Evolutionary conservation across 805 yeast genomes (phyloP), one percentile per base, ranked within the genome.

Genomic region (Candida glaebosa): DNA sequence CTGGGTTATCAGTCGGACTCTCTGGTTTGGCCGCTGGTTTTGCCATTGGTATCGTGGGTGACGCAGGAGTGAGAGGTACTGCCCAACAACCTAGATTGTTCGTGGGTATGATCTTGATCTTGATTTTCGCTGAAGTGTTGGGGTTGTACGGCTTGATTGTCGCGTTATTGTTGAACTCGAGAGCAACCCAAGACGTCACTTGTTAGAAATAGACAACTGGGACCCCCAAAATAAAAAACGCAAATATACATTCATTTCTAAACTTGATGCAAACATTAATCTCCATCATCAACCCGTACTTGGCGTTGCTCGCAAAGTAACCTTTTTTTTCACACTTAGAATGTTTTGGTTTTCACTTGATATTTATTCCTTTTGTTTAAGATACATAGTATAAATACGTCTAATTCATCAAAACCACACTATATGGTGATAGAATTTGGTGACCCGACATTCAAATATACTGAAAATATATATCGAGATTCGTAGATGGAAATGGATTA

Each of bases 41-140:
- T 62, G 97, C 99, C 67, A 91, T 91, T 73, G 99, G 99, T 74
- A 91, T 91, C 54, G 99, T 91, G 54, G 99, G 99, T 68, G 99
- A 91, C 67, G 97, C 96, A 44, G 99, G 99, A 79, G 98, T 91
- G 44, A 87, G 98, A 77, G 96, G 96, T 71, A 84, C 90, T 53
- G 93, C 96, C 49, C 97, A 90, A 70, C 99, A 91, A 73, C 97
- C 97, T 65, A 86, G 96, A 78, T 79, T 91, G 61, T 91, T 91
- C 69, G 98, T 91, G 51, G 98, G 98, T 68, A 91, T 91, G 95
- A 87, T 91, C 75, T 82, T 91, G 75, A 91, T 91, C 67, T 85
- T 91, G 71, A 91, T 91, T 88, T 91, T 91, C 73, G 96, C 97
- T 51, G 99, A 91, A 81, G 98, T 90, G 55, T 81, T 90, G 74